Conservation (phyloP, 306 rosid species). For the Phaseolus lunatus region DNA sequence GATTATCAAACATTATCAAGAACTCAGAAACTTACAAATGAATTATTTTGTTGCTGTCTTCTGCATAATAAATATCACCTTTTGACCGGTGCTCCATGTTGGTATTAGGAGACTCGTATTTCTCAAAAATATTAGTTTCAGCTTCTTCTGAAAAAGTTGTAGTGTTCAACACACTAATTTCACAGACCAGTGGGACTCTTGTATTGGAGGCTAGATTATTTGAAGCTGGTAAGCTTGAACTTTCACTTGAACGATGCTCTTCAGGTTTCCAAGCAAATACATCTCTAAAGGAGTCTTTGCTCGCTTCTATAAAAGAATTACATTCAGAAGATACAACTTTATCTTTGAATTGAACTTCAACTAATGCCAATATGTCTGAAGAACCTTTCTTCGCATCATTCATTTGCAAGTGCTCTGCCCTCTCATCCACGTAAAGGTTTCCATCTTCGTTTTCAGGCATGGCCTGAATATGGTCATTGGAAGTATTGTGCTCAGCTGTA, state of each 20-base stretch:
- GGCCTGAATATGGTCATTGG: constrained; percentile 38
- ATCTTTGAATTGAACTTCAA: constrained; percentile 45
- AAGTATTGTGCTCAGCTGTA: constrained; percentile 39
- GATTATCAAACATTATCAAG: constrained; percentile 28
- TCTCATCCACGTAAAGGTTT: constrained; percentile 45
- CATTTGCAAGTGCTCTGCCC: constrained; percentile 36
- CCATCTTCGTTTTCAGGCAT: constrained; percentile 39
- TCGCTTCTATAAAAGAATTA: constrained; percentile 42
- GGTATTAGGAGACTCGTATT: constrained; percentile 39
- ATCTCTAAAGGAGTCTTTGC: constrained; percentile 39
- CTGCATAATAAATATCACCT: constrained; percentile 14
- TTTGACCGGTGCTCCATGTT: constrained; percentile 43
- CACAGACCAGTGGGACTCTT: constrained; percentile 39
- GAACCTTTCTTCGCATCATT: constrained; percentile 42
- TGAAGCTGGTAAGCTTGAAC: constrained; percentile 37
- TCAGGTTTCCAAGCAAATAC: constrained; percentile 39
- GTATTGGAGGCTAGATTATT: constrained; percentile 40
- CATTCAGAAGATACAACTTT: constrained; percentile 38
- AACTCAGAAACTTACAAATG: constrained; percentile 57
- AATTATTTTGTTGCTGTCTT: constrained; percentile 44
- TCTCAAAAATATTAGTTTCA: constrained; percentile 39
- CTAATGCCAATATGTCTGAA: constrained; percentile 39
- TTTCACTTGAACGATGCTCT: constrained; percentile 47
- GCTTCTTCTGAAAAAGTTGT: constrained; percentile 42
- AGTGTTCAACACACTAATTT: constrained; percentile 43